Evolutionary conservation across 2,329 filamentous ascomycete species (phyloP), one percentile per base, ranked within the genome.

Genomic region (Claviceps capensis): DNA sequence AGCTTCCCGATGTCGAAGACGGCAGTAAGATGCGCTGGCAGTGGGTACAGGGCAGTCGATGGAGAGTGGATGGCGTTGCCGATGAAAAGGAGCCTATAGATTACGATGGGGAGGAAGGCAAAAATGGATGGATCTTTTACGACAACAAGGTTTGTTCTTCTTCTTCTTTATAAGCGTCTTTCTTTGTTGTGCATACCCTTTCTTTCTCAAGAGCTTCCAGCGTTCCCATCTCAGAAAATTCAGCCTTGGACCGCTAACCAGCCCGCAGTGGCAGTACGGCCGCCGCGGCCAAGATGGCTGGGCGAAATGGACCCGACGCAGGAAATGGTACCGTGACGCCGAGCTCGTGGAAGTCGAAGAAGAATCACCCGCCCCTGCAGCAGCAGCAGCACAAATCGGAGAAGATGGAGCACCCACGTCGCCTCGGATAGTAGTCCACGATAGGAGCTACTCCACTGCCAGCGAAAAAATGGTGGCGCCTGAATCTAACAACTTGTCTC

Each of bases 321-420:
- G 93, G 56, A 96, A 97, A 69, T 98, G 93, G 93, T 93, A 88
- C 63, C 86, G 93, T 41, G 93, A 97, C 63, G 93, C 93, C 9
- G 93, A 98, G 69, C 78, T 98, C 3, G 88, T 96, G 37, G 93
- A 98, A 63, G 71, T 84, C 9, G 68, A 72, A 19, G 64, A 64
- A 61, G 30, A 34, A 34, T 9, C 30, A 1, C 9, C 38, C 55
- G 2, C 54, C 64, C 4, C 47, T 54, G 13, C 46, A 11, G 30
- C 30, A 2, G 30, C 30, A 9, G 9, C 9, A 1, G 30, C 55
- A 17, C 58, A 71, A 49, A 72, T 74, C 55, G 64, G 71, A 34
- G 68, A 72, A 48, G 66, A 64, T n/a, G 55, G 53, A 7, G 41
- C 55, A 9, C 47, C 57, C 19, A 61, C 62, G 16, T 54, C 62